Base-by-base conservation (phyloP, 1,284 basidiomycete species). In the Gastroboletus turbinatus region DNA sequence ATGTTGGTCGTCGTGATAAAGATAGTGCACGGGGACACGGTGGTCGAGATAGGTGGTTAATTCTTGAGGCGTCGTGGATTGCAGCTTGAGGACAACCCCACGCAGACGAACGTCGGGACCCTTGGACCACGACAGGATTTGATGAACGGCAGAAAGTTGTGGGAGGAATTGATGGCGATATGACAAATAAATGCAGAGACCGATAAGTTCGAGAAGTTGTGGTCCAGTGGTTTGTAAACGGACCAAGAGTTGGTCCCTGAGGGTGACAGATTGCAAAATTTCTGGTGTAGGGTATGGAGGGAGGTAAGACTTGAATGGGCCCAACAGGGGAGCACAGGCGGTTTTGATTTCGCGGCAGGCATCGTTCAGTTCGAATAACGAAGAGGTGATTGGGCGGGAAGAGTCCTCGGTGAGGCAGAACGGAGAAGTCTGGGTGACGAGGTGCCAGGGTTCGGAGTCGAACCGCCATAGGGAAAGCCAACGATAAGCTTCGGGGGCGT, bases 141-240 rank as follows among this genome's bases (percentile, higher is more conserved):
- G 0, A 14, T 40, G 38, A 4, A 40, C 7, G 19, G 1, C 2
- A 8, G 0, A 1, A 14, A 1, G 21, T 1, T 2, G 3, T 40
- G 11, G 0, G 11, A 6, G 19, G 1, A 21, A 14, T 21, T 21
- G 19, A 23, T 40, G 21, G 1, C 13, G 13, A 14, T 8, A 23
- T 2, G 21, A 40, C 4, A 40, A 23, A 21, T 40, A 40, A 14
- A 40, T 0, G 5, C 39, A 40, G 39, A 40, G 2, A 2, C 39
- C 39, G 0, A 40, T 40, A 0, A 40, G 11, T 13, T 40, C 19
- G 11, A 40, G 38, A 0, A 21, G 4, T 13, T 21, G 38, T 0
- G 19, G 6, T 6, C 38, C 38, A 4, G 9, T 5, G 2, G 5
- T 13, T 11, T 21, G 38, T 6, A 39, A 5, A 21, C 4, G 0